These are phyloP conservation scores for Dimocarpus longan DNA, from an alignment of 345 rosid species.

Conservation along the genomic window DNA sequence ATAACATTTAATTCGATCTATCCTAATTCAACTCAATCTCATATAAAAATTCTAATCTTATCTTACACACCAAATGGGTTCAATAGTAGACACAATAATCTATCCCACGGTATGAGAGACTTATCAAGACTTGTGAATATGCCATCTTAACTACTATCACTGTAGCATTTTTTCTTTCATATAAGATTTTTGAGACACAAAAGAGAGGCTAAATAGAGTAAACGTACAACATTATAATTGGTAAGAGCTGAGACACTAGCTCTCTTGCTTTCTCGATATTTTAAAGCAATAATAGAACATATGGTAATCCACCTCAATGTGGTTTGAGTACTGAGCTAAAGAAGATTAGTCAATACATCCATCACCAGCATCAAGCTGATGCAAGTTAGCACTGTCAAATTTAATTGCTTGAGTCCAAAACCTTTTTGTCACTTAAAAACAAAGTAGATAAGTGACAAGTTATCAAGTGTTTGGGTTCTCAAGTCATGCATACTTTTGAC, in stretches of 20 bases:
- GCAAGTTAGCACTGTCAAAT: slow-evolving; percentile 32
- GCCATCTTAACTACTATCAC: background rate
- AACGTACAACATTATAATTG: background rate
- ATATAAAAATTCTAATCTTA: no score
- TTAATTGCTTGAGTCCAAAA: slow-evolving; percentile 18
- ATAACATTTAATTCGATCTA: no score
- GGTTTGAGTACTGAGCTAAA: slow-evolving; percentile 21
- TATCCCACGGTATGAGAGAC: no score
- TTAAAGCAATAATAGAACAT: background rate
- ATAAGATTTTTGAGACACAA: background rate
- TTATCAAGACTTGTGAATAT: no score
- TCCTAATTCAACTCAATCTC: no score
- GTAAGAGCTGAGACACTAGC: no score
- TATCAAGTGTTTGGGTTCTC: slow-evolving; percentile 6
- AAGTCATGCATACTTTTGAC: background rate
- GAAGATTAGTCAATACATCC: slow-evolving; percentile 24
- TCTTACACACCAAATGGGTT: no score
- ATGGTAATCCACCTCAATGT: slow-evolving; percentile 23
- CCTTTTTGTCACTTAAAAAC: slow-evolving; percentile 17
- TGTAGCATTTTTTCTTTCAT: no score
- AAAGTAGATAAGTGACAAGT: slow-evolving; percentile 23
- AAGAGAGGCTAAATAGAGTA: background rate
- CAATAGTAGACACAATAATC: background rate
- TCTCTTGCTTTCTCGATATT: slow-evolving; percentile 3
- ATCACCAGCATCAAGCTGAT: slow-evolving; percentile 47